A percentile compares a stretch with the other conserved stretches of the same genome.
Conservation (phyloP, 2,329 filamentous ascomycete species). For the Arthroderma sp. region DNA sequence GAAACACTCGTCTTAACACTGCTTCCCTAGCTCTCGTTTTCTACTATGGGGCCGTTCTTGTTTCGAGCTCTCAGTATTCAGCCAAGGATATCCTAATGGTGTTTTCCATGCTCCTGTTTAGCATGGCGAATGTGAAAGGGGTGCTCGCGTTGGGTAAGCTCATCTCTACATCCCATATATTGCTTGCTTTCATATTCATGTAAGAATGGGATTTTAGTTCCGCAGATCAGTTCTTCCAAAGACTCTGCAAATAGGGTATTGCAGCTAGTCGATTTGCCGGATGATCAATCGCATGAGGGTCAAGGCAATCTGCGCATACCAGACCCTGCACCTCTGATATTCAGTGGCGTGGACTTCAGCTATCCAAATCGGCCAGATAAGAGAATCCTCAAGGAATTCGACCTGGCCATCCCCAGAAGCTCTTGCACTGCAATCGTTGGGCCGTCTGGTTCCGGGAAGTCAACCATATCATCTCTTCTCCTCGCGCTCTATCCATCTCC, state of each 20-base stretch:
- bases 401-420: slow-evolving; percentile 50
- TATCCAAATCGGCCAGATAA: slow-evolving; percentile 51
- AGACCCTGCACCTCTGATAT: slow-evolving; percentile 41
- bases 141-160: slow-evolving; percentile 51
- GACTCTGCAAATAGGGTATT: slow-evolving; percentile 63
- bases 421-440: slow-evolving; percentile 70
- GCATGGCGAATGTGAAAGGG: slow-evolving; percentile 58
- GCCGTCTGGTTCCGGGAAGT: slow-evolving; percentile 80
- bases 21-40: slow-evolving; percentile 57
- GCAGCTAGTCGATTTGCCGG: slow-evolving; percentile 51
- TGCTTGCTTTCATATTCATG: not conserved
- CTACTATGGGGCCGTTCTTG: slow-evolving; percentile 62
- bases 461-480: slow-evolving; percentile 64
- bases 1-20: slow-evolving; percentile 11
- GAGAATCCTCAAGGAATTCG: slow-evolving; percentile 51
- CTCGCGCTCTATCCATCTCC: slow-evolving; percentile 52
- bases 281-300: slow-evolving; percentile 46
- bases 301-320: slow-evolving; percentile 36
- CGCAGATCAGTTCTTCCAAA: slow-evolving; percentile 64
- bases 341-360: slow-evolving; percentile 55
- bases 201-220: slow-evolving; percentile 39
- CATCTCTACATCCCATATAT: not conserved
- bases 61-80: slow-evolving; percentile 39
- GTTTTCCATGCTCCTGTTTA: slow-evolving; percentile 73
- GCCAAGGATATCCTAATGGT: slow-evolving; percentile 57